Conservation (phyloP, 768 basidiomycete genomes). For the Fibroporia radiculosa region DNA sequence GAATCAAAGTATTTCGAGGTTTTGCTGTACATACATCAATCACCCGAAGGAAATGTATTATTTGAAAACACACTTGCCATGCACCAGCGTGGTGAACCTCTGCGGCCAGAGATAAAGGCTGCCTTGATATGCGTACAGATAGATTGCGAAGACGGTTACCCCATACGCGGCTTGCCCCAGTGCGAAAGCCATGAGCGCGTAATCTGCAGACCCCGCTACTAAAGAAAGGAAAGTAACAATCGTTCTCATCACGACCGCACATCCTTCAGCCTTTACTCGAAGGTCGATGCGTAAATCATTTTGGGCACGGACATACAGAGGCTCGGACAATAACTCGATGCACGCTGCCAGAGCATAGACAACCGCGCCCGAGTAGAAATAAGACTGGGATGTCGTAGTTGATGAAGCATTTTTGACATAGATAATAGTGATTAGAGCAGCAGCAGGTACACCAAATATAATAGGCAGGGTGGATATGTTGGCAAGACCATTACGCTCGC, state of each 20-base stretch:
- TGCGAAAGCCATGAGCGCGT: constrained; percentile 79
- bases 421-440: constrained; percentile 39
- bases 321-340: constrained; percentile 76
- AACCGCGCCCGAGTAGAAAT: constrained; percentile 54
- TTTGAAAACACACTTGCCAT: constrained; percentile 23
- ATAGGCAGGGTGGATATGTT: constrained; percentile 62
- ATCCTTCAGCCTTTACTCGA: constrained; percentile 81
- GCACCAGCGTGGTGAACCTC: constrained; percentile 13
- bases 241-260: constrained; percentile 70
- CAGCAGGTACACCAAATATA: constrained; percentile 58
- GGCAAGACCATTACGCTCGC: constrained; percentile 20
- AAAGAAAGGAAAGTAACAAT: constrained; percentile 63
- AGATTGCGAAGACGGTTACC: constrained; percentile 44
- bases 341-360: constrained; percentile 72
- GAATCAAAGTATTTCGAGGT: constrained; percentile 33
- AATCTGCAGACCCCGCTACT: constrained; percentile 30
- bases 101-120: constrained; percentile 13
- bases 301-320: constrained; percentile 40
- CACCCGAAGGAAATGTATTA: neutral
- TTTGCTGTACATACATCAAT: constrained; percentile 11
- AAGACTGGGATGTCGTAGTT: constrained; percentile 51
- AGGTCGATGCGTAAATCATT: constrained; percentile 61
- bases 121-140: constrained; percentile 28
- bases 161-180: constrained; percentile 78
- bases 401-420: constrained; percentile 49